These are phyloP conservation scores for Trametes versicolor DNA, from an alignment of 1,284 basidiomycete genomes.

Conservation along the genomic window DNA sequence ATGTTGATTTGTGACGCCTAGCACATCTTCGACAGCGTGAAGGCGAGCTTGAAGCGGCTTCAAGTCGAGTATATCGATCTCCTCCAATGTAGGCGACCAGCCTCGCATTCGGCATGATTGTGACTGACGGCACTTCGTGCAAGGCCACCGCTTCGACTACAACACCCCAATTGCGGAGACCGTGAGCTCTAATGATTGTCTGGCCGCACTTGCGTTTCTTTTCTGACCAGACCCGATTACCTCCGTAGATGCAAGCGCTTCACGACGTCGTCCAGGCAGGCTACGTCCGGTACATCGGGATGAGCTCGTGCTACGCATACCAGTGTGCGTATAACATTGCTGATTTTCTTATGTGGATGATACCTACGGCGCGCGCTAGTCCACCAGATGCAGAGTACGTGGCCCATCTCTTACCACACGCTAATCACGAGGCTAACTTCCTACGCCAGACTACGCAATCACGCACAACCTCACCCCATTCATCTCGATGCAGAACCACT, in stretches of 20 bases:
- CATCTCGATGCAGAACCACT: constrained; percentile 64
- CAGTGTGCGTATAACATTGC: constrained; percentile 40
- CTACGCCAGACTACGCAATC: constrained; percentile 49
- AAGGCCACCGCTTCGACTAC: constrained; percentile 40
- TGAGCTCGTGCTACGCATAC: constrained; percentile 52
- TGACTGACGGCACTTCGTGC: constrained; percentile 43
- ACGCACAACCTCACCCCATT: constrained; percentile 55
- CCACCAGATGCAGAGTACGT: constrained; percentile 49
- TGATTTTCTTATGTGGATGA: neutral
- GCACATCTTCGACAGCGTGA: constrained; percentile 79
- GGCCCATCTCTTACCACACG: neutral
- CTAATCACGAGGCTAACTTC: constrained; percentile 25
- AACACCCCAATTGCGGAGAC: constrained; percentile 43
- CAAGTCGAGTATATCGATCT: constrained; percentile 78
- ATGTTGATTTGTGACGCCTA: constrained; percentile 35
- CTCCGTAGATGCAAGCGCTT: constrained; percentile 44
- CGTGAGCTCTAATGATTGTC: neutral
- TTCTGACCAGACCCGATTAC: too few species aligned
- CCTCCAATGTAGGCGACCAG: constrained; percentile 57
- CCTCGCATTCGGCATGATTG: neutral
- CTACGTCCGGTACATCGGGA: constrained; percentile 49
- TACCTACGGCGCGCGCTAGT: constrained; percentile 34
- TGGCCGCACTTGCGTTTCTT: constrained; percentile 1
- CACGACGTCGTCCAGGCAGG: constrained; percentile 50
- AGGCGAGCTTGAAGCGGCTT: constrained; percentile 70